Conservation (phyloP, 2,329 filamentous ascomycete species). For the Cadophora malorum region DNA sequence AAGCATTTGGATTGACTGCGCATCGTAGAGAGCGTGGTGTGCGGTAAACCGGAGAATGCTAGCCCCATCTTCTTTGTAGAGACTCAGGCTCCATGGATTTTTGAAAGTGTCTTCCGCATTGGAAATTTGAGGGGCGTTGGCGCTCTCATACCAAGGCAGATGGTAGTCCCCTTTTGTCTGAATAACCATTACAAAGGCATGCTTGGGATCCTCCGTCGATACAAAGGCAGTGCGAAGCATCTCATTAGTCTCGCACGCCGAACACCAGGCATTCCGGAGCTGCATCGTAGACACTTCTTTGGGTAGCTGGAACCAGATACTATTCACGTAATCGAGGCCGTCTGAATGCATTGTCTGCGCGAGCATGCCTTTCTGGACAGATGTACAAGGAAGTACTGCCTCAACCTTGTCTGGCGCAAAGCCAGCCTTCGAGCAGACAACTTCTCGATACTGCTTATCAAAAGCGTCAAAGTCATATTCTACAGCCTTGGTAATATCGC, state of each 20-base stretch:
- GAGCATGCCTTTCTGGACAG: conserved; percentile 80
- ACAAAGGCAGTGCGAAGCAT: conserved; percentile 81
- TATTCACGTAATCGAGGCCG: conserved; percentile 78
- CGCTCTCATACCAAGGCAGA: conserved; percentile 50
- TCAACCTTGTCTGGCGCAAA: conserved; percentile 52
- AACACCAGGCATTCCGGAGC: conserved; percentile 65
- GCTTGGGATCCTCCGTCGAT: conserved; percentile 62
- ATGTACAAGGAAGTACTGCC: conserved; percentile 76
- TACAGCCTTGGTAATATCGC: not conserved
- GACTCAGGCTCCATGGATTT: conserved; percentile 41
- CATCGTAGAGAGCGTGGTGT: conserved; percentile 89
- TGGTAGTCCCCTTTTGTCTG: conserved; percentile 49
- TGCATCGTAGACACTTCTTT: conserved; percentile 46
- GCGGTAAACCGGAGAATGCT: conserved; percentile 39
- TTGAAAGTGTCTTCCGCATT: conserved; percentile 4
- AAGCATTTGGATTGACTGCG: conserved; percentile 71
- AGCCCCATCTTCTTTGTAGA: conserved; percentile 23
- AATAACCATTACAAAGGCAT: conserved; percentile 78
- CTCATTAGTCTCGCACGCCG: conserved; percentile 60
- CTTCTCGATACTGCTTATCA: conserved; percentile 50
- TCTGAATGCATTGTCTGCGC: conserved; percentile 73
- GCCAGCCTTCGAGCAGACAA: conserved; percentile 37
- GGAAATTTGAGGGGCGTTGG: not conserved
- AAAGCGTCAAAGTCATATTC: conserved; percentile 58
- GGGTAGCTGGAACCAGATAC: conserved; percentile 61